Percentiles rank a stretch among this genome's conserved stretches.
These are phyloP conservation scores for Chrysoporthe puriensis DNA, from an alignment of 2,329 filamentous ascomycete genomes.

Conservation along the genomic window DNA sequence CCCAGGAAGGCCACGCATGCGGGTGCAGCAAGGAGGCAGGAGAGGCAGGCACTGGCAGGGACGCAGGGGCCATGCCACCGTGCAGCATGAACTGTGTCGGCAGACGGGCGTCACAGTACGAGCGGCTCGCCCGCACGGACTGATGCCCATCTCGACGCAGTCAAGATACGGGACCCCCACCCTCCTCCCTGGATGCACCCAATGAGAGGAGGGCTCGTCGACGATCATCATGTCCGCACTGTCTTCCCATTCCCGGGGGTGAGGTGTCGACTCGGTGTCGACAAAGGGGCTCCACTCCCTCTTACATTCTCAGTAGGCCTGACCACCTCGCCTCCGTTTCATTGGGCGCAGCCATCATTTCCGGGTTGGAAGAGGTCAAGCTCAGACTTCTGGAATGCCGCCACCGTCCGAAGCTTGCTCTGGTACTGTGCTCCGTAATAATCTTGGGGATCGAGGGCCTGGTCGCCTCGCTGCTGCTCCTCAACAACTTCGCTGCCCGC, in stretches of 20 bases:
- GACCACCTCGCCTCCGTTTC: slow-evolving; percentile 7
- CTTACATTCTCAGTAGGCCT: slow-evolving; percentile 2
- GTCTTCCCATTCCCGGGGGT: slow-evolving; percentile 7
- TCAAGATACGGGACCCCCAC: neutral
- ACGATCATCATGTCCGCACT: slow-evolving; percentile 14
- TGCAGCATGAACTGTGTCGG: neutral
- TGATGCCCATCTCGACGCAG: neutral
- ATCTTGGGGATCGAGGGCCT: neutral
- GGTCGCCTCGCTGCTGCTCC: neutral
- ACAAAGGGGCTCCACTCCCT: neutral
- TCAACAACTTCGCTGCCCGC: slow-evolving; percentile 20
- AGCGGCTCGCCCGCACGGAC: neutral
- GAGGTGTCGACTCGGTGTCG: slow-evolving; percentile 3
- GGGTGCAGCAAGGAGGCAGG: neutral
- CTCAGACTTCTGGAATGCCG: slow-evolving; percentile 6
- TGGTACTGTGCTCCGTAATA: slow-evolving; percentile 11
- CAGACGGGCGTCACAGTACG: neutral
- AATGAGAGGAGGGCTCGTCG: neutral
- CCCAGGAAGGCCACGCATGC: slow-evolving; percentile 12
- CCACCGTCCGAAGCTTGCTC: slow-evolving; percentile 9
- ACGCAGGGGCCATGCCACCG: neutral
- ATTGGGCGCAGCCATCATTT: slow-evolving; percentile 12
- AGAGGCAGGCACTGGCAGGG: neutral
- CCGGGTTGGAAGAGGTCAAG: slow-evolving; percentile 19
- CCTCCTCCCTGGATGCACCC: neutral